Conservation (phyloP, 768 basidiomycete genomes). For the Xerocomellus intermedius region DNA sequence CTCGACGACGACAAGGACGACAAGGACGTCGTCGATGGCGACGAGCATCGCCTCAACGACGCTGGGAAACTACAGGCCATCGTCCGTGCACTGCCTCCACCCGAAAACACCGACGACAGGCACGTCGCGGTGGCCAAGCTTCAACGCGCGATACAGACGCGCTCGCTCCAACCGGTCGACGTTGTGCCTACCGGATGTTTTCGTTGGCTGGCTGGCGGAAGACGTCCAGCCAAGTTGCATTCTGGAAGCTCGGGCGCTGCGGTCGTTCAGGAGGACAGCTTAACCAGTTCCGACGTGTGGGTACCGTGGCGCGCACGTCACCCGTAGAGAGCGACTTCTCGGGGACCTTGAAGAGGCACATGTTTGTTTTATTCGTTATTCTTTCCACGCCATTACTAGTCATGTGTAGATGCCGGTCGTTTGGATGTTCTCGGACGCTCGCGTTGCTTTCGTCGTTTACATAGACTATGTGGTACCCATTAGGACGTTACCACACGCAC, state of each 20-base stretch:
- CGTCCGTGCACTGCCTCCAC: constrained; percentile 23
- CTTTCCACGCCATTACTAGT: not conserved
- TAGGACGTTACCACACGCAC: not conserved
- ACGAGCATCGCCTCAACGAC: not conserved
- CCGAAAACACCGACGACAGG: not conserved
- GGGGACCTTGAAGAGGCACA: not conserved
- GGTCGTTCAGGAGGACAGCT: constrained; percentile 11
- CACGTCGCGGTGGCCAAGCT: constrained; percentile 7
- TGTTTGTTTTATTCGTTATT: not conserved
- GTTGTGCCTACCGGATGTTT: constrained; percentile 20
- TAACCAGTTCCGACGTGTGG: constrained; percentile 20
- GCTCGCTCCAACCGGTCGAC: constrained; percentile 25
- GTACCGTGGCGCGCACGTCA: constrained; percentile 2
- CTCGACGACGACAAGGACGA: constrained; percentile 4
- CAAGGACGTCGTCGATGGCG: not conserved
- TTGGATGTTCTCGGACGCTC: not conserved
- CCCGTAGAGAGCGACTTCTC: not conserved
- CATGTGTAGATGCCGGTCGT: no score
- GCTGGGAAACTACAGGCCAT: constrained; percentile 16
- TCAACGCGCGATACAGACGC: constrained; percentile 18
- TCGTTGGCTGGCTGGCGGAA: constrained; percentile 12
- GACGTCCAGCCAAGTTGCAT: constrained; percentile 4
- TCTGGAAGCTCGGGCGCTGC: not conserved
- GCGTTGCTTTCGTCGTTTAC: not conserved
- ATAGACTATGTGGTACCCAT: not conserved